Conservation (phyloP, 108 stramenopile species). For the Fragilaria crotonensis region DNA sequence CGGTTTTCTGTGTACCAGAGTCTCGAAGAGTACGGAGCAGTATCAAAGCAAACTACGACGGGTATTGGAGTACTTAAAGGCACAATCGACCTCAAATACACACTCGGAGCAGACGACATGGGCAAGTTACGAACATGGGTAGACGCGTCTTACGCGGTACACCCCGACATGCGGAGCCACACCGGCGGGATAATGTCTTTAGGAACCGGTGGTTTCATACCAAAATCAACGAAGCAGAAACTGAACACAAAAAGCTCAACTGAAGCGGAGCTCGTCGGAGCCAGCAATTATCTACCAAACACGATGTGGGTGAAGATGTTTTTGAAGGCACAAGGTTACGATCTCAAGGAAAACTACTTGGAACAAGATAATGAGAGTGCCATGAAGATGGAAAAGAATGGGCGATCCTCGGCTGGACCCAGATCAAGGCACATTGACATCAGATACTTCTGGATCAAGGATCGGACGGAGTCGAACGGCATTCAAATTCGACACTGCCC, state of each 20-base stretch:
- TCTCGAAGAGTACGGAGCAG: neutral
- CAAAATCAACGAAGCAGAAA: constrained; percentile 20
- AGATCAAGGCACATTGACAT: constrained; percentile 17
- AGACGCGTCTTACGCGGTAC: constrained; percentile 27
- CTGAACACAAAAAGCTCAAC: constrained; percentile 28
- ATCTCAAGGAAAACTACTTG: constrained; percentile 6
- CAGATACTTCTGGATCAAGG: constrained; percentile 15
- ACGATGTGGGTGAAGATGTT: constrained; percentile 17
- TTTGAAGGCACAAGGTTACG: constrained; percentile 12
- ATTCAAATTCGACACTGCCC: constrained; percentile 7
- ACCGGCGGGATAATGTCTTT: constrained; percentile 6
- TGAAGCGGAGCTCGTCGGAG: constrained; percentile 13
- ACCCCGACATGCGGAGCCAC: constrained; percentile 13
- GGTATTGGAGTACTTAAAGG: neutral
- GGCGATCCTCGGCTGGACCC: constrained; percentile 3
- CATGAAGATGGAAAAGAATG: constrained; percentile 12
- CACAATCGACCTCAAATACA: neutral
- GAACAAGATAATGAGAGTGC: constrained; percentile 22
- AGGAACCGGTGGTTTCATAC: constrained; percentile 15
- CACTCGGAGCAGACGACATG: neutral
- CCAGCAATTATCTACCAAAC: constrained; percentile 3
- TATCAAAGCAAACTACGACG: neutral
- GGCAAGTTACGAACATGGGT: constrained; percentile 14
- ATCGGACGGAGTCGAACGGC: neutral
- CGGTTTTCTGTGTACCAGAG: neutral